A percentile compares a stretch with the other conserved stretches of the same genome.
Conservation (phyloP, 768 basidiomycete species). For the Lyophyllum shimeji region DNA sequence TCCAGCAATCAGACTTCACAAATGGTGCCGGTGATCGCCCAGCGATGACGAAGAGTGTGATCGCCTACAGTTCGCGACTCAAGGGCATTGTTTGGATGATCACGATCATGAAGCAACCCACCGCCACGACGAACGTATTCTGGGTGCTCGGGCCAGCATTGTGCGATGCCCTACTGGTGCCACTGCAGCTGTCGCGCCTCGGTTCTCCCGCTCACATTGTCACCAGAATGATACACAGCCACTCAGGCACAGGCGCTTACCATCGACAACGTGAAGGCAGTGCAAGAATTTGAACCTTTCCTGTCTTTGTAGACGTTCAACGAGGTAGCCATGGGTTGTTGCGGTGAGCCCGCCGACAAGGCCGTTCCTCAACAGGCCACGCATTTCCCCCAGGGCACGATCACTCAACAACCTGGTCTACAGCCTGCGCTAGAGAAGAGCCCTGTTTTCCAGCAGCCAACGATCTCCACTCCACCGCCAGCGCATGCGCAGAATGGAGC, state of each 20-base stretch:
- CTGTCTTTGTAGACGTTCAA: constrained; percentile 7
- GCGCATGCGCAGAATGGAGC: constrained; percentile 18
- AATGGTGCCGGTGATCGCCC: no score
- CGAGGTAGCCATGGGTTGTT: constrained; percentile 59
- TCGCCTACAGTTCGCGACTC: no score
- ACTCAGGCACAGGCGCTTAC: constrained; percentile 24
- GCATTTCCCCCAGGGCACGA: constrained; percentile 25
- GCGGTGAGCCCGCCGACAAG: constrained; percentile 45
- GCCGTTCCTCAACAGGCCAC: constrained; percentile 31
- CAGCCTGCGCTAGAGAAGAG: constrained; percentile 39
- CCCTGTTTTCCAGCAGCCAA: constrained; percentile 38
- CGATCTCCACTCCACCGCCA: constrained; percentile 34
- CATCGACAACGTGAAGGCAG: constrained; percentile 7
- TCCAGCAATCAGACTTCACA: no score
- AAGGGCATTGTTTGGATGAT: no score
- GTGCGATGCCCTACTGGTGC: no score
- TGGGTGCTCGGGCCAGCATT: no score
- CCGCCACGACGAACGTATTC: no score
- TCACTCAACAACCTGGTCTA: constrained; percentile 55
- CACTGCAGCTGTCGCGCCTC: no score
- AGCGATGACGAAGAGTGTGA: no score
- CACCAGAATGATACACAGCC: constrained; percentile 23
- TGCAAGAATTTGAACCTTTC: constrained; percentile 1
- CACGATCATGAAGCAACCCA: no score
- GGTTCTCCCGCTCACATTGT: no score